These are phyloP conservation scores for Polyporus arcularius DNA, from an alignment of 768 basidiomycete species.

Conservation along the genomic window DNA sequence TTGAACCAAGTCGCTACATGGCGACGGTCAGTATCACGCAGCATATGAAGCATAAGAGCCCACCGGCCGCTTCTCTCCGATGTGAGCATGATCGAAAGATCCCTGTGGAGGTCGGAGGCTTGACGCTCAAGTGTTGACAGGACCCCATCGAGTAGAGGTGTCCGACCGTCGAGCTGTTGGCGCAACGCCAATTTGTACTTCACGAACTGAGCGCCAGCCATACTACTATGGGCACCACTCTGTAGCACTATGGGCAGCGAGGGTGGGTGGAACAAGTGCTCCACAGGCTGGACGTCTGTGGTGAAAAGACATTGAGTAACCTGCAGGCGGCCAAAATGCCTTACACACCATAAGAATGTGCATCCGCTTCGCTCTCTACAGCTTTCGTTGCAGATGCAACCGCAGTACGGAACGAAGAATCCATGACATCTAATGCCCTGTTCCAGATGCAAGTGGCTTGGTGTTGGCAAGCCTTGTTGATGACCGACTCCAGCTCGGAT, in stretches of 20 bases:
- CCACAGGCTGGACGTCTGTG: constrained; percentile 52
- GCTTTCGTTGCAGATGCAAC: constrained; percentile 42
- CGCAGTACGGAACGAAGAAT: constrained; percentile 46
- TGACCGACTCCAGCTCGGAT: constrained; percentile 38
- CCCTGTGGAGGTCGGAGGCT: constrained; percentile 57
- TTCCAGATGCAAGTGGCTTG: constrained; percentile 65
- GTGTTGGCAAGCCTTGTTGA: constrained; percentile 57
- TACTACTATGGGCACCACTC: constrained; percentile 34
- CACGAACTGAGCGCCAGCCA: constrained; percentile 50
- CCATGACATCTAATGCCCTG: constrained; percentile 42
- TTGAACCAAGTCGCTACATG: constrained; percentile 40
- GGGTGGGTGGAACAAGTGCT: constrained; percentile 57
- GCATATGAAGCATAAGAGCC: constrained; percentile 13
- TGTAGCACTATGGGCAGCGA: constrained; percentile 46
- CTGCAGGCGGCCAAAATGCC: neutral
- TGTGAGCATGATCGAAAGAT: constrained; percentile 51
- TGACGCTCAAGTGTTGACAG: constrained; percentile 60
- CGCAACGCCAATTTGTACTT: constrained; percentile 63
- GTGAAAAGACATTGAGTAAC: neutral
- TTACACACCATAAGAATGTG: constrained; percentile 26
- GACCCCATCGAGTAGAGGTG: constrained; percentile 58
- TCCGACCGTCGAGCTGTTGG: constrained; percentile 66
- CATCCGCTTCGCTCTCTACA: constrained; percentile 30
- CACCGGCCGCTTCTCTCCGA: constrained; percentile 48
- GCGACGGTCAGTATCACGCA: neutral